Evolutionary conservation across 2,329 filamentous ascomycete species (phyloP).

Genomic region (Penicillium freii): DNA sequence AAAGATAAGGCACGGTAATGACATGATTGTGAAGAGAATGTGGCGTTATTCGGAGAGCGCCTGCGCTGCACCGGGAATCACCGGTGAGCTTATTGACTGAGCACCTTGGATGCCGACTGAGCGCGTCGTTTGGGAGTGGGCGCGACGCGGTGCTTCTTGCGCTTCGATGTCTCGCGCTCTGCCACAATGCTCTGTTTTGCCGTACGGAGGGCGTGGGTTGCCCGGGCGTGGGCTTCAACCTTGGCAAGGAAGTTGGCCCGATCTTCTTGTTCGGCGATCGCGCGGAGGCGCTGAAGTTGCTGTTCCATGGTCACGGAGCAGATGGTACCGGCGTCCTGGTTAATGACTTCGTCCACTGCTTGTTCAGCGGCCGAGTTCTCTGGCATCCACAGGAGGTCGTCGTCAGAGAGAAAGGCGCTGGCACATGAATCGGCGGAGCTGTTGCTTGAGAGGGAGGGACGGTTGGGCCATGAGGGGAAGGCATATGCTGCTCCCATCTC

Average conservation of each 20-base stretch:
- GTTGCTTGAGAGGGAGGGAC: constrained; percentile 37
- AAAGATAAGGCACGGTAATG: constrained; percentile 8
- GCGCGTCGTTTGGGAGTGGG: constrained; percentile 29
- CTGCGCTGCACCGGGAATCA: constrained; percentile 17
- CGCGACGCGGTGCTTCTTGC: constrained; percentile 32
- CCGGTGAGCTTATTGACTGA: not conserved
- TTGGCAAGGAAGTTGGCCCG: constrained; percentile 41
- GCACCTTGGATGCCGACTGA: constrained; percentile 24
- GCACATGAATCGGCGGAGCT: constrained; percentile 33
- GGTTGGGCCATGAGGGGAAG: constrained; percentile 47
- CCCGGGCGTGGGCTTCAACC: constrained; percentile 43
- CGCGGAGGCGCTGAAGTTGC: constrained; percentile 39
- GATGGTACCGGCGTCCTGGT: constrained; percentile 22
- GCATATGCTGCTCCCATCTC: constrained; percentile 43
- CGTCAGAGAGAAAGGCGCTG: constrained; percentile 44
- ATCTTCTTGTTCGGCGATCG: constrained; percentile 37
- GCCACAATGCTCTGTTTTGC: constrained; percentile 28
- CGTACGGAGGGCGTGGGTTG: constrained; percentile 40
- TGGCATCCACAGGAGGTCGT: constrained; percentile 41
- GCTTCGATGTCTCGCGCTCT: constrained; percentile 30
- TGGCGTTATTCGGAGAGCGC: constrained; percentile 16
- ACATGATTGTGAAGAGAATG: constrained; percentile 6
- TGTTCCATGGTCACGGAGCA: constrained; percentile 40
- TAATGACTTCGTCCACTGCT: constrained; percentile 29
- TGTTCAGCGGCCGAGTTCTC: constrained; percentile 27